phyloP scores from a whole-genome alignment of 1,284 basidiomycete genomes.

The Sporisorium reilianum region DNA sequence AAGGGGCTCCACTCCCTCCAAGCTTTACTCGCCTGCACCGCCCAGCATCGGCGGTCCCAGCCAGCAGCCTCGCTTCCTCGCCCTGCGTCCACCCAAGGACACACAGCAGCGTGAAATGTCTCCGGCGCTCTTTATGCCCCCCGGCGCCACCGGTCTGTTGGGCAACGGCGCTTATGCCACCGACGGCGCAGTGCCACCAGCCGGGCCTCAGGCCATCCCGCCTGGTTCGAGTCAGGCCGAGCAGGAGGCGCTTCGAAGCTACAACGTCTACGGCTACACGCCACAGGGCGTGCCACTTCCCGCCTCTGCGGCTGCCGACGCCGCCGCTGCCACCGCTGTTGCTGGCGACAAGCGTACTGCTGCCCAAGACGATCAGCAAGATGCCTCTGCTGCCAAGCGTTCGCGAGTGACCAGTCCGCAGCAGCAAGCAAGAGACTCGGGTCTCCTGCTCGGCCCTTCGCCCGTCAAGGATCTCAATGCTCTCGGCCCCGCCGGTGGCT shows the following conservation, averaged over 20 bases:
- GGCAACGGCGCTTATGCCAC: constrained; percentile 24
- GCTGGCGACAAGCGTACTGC: constrained; percentile 35
- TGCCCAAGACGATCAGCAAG: constrained; percentile 23
- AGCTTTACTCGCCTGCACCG: constrained; percentile 38
- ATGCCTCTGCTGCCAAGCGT: constrained; percentile 36
- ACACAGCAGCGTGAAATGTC: constrained; percentile 41
- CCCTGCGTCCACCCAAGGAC: constrained; percentile 56
- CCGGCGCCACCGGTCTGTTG: constrained; percentile 50
- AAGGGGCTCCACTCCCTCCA: constrained; percentile 28
- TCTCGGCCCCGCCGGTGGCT: constrained; percentile 57
- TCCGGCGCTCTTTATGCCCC: constrained; percentile 49
- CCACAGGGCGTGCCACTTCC: constrained; percentile 60
- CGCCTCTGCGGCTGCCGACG: constrained; percentile 2
- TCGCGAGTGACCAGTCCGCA: constrained; percentile 39
- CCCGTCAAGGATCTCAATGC: constrained; percentile 66
- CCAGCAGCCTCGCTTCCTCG: constrained; percentile 62
- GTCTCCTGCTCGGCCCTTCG: constrained; percentile 46
- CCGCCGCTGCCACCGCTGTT: neutral
- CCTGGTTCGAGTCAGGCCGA: constrained; percentile 57
- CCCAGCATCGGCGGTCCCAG: constrained; percentile 46
- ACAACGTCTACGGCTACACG: constrained; percentile 57
- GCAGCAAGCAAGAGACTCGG: constrained; percentile 21
- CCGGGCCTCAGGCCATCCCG: constrained; percentile 51
- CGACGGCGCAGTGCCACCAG: constrained; percentile 7
- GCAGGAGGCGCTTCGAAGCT: constrained; percentile 54